Base-by-base conservation (phyloP, 768 basidiomycete species). In the Cystofilobasidium macerans region DNA sequence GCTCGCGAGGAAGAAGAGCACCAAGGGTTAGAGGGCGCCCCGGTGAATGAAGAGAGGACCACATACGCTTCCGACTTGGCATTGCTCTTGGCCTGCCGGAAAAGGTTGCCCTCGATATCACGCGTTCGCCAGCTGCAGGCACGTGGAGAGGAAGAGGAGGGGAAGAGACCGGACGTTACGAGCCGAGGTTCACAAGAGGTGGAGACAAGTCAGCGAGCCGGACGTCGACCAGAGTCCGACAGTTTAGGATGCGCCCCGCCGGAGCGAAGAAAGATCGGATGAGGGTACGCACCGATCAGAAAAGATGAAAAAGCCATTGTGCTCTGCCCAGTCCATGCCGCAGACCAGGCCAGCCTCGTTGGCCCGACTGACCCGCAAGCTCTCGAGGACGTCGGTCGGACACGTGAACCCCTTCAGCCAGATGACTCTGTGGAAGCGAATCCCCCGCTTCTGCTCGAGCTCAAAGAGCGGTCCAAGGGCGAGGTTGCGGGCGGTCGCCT, bases 321-420 rank as follows among this genome's bases (percentile, higher is more conserved):
- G 88, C 76, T 99, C 93, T 14, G 92, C 94, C 95, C 95, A 99
- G 73, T 99, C 95, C 94, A 98, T 98, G n/a, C 93, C 94, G 73
- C 95, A 98, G 1, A 97, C 91, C 89, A 99, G 90, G 0, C 92
- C 89, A 3, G 95, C 95, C 70, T 92, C 84, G 73, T 98, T 99
- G 36, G 82, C 82, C 70, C 87, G 81, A 74, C 87, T 89, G 68
- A 97, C 86, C 69, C 92, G 85, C 74, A 98, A 84, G 28, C 88
- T 94, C 77, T 99, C 95, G 60, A 99, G 79, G 57, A 99, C 92
- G 75, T 99, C 95, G 72, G 91, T 94, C 2, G 95, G 95, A 74
- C 95, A 99, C 0, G 95, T 97, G 75, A 99, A 99, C 0, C 95
- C 95, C 73, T 97, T 99, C 69, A 98, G 81, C 95, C 95, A 99